Base-by-base conservation (phyloP, 108 stramenopile species). In the Cylindrotheca closterium region DNA sequence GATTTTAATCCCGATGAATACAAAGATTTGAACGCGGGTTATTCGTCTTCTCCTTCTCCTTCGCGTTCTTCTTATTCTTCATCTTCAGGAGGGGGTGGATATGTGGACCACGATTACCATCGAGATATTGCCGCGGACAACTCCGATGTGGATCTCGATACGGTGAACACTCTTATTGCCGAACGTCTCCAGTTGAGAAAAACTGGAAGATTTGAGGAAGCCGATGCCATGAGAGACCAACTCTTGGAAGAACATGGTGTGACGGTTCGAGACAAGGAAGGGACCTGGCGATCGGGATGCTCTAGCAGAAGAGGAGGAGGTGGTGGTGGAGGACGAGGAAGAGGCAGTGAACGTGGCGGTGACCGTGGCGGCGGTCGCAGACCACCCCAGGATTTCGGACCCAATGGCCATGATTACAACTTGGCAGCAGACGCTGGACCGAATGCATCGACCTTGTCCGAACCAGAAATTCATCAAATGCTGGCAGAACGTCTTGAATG, bases 321-420 rank as follows among this genome's bases (percentile, higher is more conserved):
- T n/a, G 82, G 82, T 18, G 53, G 53, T 47, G 82, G 82, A 8
- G 21, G 49, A n/a, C 50, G 60, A 7, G 7, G 7, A 7, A 15
- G 10, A 7, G 15, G 10, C 15, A 15, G 37, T 42, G 10, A 42
- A 42, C 7, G 15, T 42, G 10, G 15, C 10, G 15, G 15, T 42
- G n/a, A n/a, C n/a, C n/a, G n/a, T n/a, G n/a, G n/a, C n/a, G n/a
- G n/a, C n/a, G n/a, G n/a, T n/a, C n/a, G n/a, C n/a, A 10, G 7
- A 7, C 7, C 7, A 42, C 26, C 51, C 19, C 65, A 69, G 18
- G 55, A 79, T 47, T 89, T 93, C 60, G 88, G 88, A 48, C 78
- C 82, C 28, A 59, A 72, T 45, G 91, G 91, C 15, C 92, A 93
- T 65, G 92, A 93, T 60, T 94, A 94, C 68, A 18, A 59, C 2